phyloP scores from a whole-genome alignment of 1,284 basidiomycete genomes.

The Boletellus deceptivus region DNA sequence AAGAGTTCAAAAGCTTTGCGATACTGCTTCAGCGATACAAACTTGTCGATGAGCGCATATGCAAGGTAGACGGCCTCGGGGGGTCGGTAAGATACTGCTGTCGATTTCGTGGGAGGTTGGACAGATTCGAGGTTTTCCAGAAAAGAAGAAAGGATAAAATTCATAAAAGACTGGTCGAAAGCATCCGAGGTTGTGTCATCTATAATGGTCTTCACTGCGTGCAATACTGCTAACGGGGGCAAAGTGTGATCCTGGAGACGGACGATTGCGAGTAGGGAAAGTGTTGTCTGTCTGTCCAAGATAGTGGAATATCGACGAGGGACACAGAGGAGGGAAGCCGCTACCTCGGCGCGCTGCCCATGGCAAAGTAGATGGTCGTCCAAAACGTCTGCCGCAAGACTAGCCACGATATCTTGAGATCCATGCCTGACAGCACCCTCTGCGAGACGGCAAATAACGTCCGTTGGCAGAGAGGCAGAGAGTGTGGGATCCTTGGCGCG shows the following conservation, averaged over 20 bases:
- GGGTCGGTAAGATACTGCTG: slow-evolving; percentile 27
- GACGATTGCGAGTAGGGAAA: slow-evolving; percentile 28
- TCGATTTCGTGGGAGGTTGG: slow-evolving; percentile 12
- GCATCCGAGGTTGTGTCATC: slow-evolving; percentile 15
- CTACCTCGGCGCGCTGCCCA: slow-evolving; percentile 27
- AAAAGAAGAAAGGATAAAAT: slow-evolving; percentile 24
- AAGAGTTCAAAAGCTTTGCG: slow-evolving; percentile 42
- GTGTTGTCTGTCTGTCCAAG: slow-evolving; percentile 20
- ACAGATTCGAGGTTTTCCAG: slow-evolving; percentile 19
- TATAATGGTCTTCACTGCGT: slow-evolving; percentile 21
- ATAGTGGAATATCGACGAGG: slow-evolving; percentile 19
- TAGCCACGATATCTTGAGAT: slow-evolving; percentile 34
- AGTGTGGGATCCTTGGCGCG: slow-evolving; percentile 25
- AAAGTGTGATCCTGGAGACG: slow-evolving; percentile 19
- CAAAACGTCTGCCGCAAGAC: slow-evolving; percentile 37
- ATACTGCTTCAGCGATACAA: slow-evolving; percentile 35
- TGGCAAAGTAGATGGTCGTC: slow-evolving; percentile 22
- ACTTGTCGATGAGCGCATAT: slow-evolving; percentile 31
- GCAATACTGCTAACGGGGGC: slow-evolving; percentile 18
- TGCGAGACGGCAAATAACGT: slow-evolving; percentile 30
- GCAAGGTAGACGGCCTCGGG: slow-evolving; percentile 21
- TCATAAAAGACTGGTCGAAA: slow-evolving; percentile 15
- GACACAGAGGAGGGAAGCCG: slow-evolving; percentile 26
- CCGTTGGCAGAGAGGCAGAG: slow-evolving; percentile 25
- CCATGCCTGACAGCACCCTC: slow-evolving; percentile 31